Evolutionary conservation across 805 yeast species (phyloP).

Genomic region (Myxozyma geophila): DNA sequence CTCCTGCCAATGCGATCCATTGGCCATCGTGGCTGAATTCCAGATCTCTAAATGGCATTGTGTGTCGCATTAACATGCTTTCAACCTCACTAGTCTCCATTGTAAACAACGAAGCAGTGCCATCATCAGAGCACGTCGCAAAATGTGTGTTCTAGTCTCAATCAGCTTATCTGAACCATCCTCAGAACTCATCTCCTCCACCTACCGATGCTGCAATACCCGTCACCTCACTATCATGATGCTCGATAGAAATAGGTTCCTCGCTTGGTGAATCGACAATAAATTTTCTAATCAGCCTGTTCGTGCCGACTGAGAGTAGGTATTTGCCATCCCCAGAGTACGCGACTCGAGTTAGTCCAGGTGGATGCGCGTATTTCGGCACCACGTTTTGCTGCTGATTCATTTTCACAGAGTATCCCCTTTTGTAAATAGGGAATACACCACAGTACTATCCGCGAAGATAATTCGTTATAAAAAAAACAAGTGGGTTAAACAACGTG

Average conservation of each 20-base stretch:
- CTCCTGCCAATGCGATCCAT: constrained; percentile 46
- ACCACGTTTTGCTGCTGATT: constrained; percentile 19
- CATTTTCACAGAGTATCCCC: not conserved
- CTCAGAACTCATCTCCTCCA: not conserved
- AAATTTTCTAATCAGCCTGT: constrained; percentile 45
- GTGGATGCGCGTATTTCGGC: constrained; percentile 46
- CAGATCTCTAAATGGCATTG: constrained; percentile 45
- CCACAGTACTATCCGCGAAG: too few relatives aligned
- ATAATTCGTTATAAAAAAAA: not conserved
- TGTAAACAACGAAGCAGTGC: constrained; percentile 44
- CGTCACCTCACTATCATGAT: constrained; percentile 37
- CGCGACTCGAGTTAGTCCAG: constrained; percentile 44
- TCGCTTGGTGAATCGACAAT: constrained; percentile 39
- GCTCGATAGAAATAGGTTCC: constrained; percentile 45
- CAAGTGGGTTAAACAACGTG: not conserved
- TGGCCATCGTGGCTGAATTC: constrained; percentile 45
- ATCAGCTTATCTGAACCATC: not conserved
- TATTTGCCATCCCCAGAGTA: constrained; percentile 45
- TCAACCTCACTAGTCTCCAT: constrained; percentile 36
- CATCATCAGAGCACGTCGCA: constrained; percentile 53
- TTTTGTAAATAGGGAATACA: too few relatives aligned
- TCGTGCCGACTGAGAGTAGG: constrained; percentile 46
- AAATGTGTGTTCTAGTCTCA: constrained; percentile 37
- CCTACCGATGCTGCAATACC: constrained; percentile 40
- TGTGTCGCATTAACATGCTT: constrained; percentile 39